A percentile compares a stretch with the other conserved stretches of the same genome.
These are phyloP conservation scores for Fusarium piperis DNA, from an alignment of 2,329 filamentous ascomycete species.

Conservation along the genomic window DNA sequence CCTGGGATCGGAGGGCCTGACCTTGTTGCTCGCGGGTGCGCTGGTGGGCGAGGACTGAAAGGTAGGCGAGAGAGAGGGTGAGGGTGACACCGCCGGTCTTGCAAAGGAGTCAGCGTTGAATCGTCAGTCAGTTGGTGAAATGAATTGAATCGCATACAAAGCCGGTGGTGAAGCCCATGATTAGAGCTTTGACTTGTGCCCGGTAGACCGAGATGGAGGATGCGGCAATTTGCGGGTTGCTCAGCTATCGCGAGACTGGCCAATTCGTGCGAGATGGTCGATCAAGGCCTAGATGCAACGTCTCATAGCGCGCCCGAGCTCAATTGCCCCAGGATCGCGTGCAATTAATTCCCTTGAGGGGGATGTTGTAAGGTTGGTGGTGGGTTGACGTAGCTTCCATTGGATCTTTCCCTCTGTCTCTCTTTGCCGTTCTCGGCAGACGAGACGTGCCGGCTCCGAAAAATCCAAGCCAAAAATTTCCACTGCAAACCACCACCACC, in stretches of 20 bases:
- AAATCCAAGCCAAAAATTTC: conserved; percentile 47
- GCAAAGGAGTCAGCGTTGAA: conserved; percentile 6
- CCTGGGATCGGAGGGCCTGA: conserved; percentile 65
- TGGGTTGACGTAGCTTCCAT: conserved; percentile 41
- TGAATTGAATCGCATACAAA: conserved; percentile 66
- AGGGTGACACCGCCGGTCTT: conserved; percentile 81
- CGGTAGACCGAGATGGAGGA: conserved; percentile 27
- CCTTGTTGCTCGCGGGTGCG: conserved; percentile 71
- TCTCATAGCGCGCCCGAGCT: conserved; percentile 48
- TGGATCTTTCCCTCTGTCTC: conserved; percentile 21
- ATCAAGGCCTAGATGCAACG: conserved; percentile 37
- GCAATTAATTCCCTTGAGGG: conserved; percentile 14
- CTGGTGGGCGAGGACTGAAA: conserved; percentile 75
- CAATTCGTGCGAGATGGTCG: conserved; percentile 30
- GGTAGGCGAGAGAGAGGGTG: conserved; percentile 77
- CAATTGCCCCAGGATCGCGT: conserved; percentile 37
- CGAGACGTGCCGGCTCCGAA: conserved; percentile 45
- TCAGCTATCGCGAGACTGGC: conserved; percentile 21
- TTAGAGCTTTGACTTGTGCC: conserved; percentile 38
- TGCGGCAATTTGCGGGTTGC: conserved; percentile 45
- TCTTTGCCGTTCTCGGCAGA: conserved; percentile 33
- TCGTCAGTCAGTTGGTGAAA: no score
- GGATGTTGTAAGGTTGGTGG: conserved; percentile 38
- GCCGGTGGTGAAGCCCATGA: conserved; percentile 78
- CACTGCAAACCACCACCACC: conserved; percentile 35